A percentile compares a stretch with the other conserved stretches of the same genome.
phyloP scores from a whole-genome alignment of 768 basidiomycete genomes.

The Lepiota venenata region DNA sequence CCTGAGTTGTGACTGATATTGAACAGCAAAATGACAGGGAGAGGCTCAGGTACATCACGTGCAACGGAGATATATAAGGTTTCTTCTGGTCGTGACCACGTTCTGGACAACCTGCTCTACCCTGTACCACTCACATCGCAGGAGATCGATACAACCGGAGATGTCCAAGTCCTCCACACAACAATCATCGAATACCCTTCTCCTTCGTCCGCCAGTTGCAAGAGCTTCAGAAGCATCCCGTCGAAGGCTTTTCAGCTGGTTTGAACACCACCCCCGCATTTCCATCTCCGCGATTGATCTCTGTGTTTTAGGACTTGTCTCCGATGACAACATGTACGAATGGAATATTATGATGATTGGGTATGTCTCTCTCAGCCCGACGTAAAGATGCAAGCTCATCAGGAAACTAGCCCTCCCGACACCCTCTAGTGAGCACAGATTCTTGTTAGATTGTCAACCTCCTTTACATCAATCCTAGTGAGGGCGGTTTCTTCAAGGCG shows the following conservation, averaged over 20 bases:
- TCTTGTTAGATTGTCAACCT: neutral
- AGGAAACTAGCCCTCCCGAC: constrained; percentile 69
- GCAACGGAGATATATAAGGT: constrained; percentile 10
- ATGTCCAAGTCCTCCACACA: constrained; percentile 19
- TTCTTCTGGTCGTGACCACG: neutral
- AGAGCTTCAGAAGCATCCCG: constrained; percentile 89
- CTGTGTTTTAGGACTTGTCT: constrained; percentile 69
- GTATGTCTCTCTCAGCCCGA: constrained; percentile 37
- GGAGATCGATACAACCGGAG: constrained; percentile 12
- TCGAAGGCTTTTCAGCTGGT: constrained; percentile 97
- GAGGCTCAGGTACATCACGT: neutral
- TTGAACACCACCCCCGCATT: constrained; percentile 13
- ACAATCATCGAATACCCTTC: constrained; percentile 47
- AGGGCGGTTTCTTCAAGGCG: constrained; percentile 96
- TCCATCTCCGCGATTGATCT: constrained; percentile 22
- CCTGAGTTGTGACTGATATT: too few species aligned
- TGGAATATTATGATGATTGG: constrained; percentile 97
- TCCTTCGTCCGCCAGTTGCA: constrained; percentile 75
- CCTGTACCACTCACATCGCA: constrained; percentile 16
- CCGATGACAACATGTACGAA: constrained; percentile 92
- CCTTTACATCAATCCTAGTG: constrained; percentile 45
- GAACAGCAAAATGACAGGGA: too few species aligned
- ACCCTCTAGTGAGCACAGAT: constrained; percentile 76
- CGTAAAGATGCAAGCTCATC: constrained; percentile 1
- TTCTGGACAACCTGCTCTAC: constrained; percentile 7